Conservation (phyloP, 352 stramenopile species). For the Phytophthora megakarya region DNA sequence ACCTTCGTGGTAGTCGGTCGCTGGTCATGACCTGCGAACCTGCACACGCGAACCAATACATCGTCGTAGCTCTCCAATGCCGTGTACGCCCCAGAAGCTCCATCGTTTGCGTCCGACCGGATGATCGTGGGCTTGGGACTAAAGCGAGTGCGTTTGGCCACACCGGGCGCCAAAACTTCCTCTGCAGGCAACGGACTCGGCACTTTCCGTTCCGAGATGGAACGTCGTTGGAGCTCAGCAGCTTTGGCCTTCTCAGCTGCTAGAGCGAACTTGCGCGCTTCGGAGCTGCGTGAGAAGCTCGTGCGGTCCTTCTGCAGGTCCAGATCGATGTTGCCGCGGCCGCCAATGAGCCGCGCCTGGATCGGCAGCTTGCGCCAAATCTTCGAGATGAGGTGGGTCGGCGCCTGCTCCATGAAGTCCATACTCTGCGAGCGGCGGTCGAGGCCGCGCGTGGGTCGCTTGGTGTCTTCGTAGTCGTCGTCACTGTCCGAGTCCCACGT, state of each 20-base stretch:
- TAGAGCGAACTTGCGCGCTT: conserved; percentile 47
- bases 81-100: conserved; percentile 42
- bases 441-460: conserved; percentile 58
- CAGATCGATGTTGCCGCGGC: conserved; percentile 55
- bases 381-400: conserved; percentile 77
- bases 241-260: conserved; percentile 43
- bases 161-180: conserved; percentile 49
- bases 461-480: conserved; percentile 73
- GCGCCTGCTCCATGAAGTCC: conserved; percentile 81
- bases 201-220: conserved; percentile 26
- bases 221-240: conserved; percentile 28
- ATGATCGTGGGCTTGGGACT: conserved; percentile 35
- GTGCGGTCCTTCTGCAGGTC: conserved; percentile 68
- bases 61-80: conserved; percentile 80
- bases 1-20: conserved; percentile 74
- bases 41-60: conserved; percentile 71
- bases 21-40: conserved; percentile 69
- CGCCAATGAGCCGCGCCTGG: conserved; percentile 63
- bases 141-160: conserved; percentile 58
- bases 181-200: conserved; percentile 43
- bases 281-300: conserved; percentile 64
- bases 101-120: conserved; percentile 28
- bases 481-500: conserved; percentile 77
- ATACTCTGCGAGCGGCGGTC: conserved; percentile 71
- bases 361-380: conserved; percentile 83